Evolutionary conservation across 371 early-diverging fungal species (phyloP), one percentile per base, ranked within the genome.

Genomic region (Parasitella parasitica): DNA sequence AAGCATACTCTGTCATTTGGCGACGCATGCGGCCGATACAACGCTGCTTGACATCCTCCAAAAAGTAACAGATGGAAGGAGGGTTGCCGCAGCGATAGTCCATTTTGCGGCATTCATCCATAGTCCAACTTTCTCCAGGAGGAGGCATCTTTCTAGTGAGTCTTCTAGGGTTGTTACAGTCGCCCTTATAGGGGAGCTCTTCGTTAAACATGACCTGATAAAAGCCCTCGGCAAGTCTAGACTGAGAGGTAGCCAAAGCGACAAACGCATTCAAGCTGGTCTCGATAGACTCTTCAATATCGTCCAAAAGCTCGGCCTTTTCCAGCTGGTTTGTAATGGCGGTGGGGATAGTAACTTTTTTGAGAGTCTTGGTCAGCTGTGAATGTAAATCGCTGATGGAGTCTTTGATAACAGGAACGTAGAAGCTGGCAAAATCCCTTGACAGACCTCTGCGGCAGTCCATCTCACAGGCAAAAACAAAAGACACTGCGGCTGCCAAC

Each of bases 81-180:
- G 88, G 88, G 64, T 87, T 87, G 16, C 88, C 88, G 64, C 88
- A 87, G 59, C 86, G 82, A 50, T 86, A 86, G 55, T 87, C 81
- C 84, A 82, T 82, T 37, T 77, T 78, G 39, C 67, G 64, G 71
- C 88, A 87, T 69, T 87, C 86, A 11, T 78, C 77, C 63, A 79
- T 56, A 12, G 74, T 77, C 88, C 88, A 87, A 35, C 71, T 71
- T 51, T 79, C 81, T 13, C 85, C 85, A 0, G 26, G 12, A 32
- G 84, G 84, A 53, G 88, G 88, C 78, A 82, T 82, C 26, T 59
- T 73, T 59, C 78, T 67, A 11, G 22, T 70, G 4, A 87, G 69
- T 46, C 84, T 75, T 7, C 52, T 61, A 39, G 88, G 86, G 57
- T 80, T 54, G 41, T 87, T 85, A 72, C 88, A 87, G 39, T 87